Base-by-base conservation (phyloP, 2,329 filamentous ascomycete species). In the Penicillium sp. region DNA sequence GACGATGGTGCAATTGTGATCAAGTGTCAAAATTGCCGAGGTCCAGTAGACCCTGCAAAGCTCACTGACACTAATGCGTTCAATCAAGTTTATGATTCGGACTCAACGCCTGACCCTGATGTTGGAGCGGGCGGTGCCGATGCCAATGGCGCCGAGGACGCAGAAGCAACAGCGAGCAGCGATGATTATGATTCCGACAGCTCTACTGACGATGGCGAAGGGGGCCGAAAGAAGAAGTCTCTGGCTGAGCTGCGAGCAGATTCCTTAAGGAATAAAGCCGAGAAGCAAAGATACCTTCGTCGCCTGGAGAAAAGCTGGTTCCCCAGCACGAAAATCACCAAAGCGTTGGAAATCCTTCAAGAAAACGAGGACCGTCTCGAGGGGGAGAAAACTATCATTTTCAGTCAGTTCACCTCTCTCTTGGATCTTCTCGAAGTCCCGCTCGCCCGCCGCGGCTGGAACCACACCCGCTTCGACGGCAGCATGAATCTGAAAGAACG, bases 321-420 rank as follows among this genome's bases (percentile, higher is more conserved):
- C 53, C 80, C 88, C 2, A 94, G 89, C 18, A 84, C 89, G 27
- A 94, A 93, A 72, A 85, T 90, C 29, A 82, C 84, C 19, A 86
- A 87, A 67, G 84, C 84, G 7, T 74, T 89, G 52, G 83, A 89
- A 51, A 78, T 92, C 7, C 74, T 93, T 11, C 68, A 76, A 10
- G 69, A 75, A 13, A 79, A 84, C 53, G 71, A 77, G 50, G 65
- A 65, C n/a, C 72, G 74, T 9, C 75, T 78, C 30, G 66, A 81
- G 2, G 81, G 80, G 1, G 87, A 91, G 69, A 93, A 93, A 72
- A 90, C 87, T 0, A 87, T 94, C 50, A 82, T 94, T 58, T 94
- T 94, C 75, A 89, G 85, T 53, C 89, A 91, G 64, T 94, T 89
- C 76, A 92, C 90, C 0, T 85, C 88, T 0, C 78, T 93, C 16